These are phyloP conservation scores for Calonectria leucothoes DNA, from an alignment of 2,329 filamentous ascomycete species.

Conservation along the genomic window DNA sequence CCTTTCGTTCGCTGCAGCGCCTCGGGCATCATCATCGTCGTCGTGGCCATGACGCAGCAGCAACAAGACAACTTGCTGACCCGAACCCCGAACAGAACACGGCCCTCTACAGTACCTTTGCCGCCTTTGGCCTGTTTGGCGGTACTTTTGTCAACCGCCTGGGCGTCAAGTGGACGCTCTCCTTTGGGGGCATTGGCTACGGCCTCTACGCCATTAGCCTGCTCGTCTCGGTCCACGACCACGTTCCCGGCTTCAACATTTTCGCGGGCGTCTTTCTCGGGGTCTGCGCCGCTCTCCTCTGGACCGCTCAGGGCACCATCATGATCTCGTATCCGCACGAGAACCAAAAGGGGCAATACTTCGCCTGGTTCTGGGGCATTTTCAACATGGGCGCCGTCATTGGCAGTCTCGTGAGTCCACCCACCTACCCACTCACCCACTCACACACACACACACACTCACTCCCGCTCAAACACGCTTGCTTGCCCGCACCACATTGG, in stretches of 20 bases:
- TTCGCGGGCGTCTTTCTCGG: conserved; percentile 84
- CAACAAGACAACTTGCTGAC: background rate
- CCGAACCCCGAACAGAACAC: conserved; percentile 58
- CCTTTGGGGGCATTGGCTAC: conserved; percentile 50
- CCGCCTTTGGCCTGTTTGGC: conserved; percentile 73
- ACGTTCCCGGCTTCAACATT: conserved; percentile 55
- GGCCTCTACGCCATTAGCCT: conserved; percentile 78
- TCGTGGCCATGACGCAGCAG: no score
- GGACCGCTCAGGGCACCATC: conserved; percentile 86
- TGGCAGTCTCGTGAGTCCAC: conserved; percentile 68
- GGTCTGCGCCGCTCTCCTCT: conserved; percentile 82
- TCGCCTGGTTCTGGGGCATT: conserved; percentile 93
- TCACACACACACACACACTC: no score
- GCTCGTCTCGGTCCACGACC: conserved; percentile 75
- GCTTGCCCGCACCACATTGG: background rate
- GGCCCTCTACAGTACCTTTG: conserved; percentile 77
- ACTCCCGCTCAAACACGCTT: no score
- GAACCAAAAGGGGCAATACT: conserved; percentile 85
- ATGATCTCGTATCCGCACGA: conserved; percentile 93
- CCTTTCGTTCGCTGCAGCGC: background rate
- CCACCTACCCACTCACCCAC: background rate
- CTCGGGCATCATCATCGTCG: background rate
- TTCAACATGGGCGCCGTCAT: conserved; percentile 94
- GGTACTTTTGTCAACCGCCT: conserved; percentile 74
- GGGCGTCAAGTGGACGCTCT: conserved; percentile 13